Percentiles rank a stretch among this genome's conserved stretches.
These are phyloP conservation scores for Aureobasidium musti DNA, from an alignment of 2,329 filamentous ascomycete genomes.

Conservation along the genomic window DNA sequence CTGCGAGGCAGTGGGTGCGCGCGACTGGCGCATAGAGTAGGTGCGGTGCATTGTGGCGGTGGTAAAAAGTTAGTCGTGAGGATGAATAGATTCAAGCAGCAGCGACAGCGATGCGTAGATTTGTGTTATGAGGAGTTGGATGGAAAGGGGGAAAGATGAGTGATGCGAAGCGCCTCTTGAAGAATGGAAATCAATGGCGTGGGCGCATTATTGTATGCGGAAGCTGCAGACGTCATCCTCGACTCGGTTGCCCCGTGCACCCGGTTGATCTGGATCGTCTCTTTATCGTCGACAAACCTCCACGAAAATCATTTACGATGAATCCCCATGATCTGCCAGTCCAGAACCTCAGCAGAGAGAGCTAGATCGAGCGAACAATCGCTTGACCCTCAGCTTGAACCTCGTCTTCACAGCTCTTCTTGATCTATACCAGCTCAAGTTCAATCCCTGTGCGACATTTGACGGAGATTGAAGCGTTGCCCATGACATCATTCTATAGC, in stretches of 20 bases:
- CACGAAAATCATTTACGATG: slow-evolving; percentile 17
- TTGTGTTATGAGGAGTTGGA: slow-evolving; percentile 7
- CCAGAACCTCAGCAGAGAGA: neutral
- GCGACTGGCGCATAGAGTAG: slow-evolving; percentile 97
- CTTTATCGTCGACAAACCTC: slow-evolving; percentile 8
- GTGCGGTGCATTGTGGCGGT: slow-evolving; percentile 81
- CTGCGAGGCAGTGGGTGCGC: slow-evolving; percentile 91
- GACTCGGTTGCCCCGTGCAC: slow-evolving; percentile 16
- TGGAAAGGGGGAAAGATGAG: neutral
- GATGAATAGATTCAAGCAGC: slow-evolving; percentile 11
- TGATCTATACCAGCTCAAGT: neutral
- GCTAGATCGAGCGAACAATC: neutral
- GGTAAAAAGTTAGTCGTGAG: neutral
- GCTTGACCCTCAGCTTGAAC: neutral
- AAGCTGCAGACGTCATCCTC: slow-evolving; percentile 16
- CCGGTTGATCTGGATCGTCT: slow-evolving; percentile 14
- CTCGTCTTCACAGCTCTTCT: neutral
- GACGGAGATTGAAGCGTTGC: slow-evolving; percentile 20
- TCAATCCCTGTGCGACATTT: neutral
- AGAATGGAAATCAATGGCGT: slow-evolving; percentile 18
- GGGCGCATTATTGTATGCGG: slow-evolving; percentile 16
- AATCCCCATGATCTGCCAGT: slow-evolving; percentile 7
- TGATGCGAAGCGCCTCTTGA: slow-evolving; percentile 23
- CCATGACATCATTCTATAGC: neutral
- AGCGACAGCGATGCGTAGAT: slow-evolving; percentile 19